Evolutionary conservation across 2,329 filamentous ascomycete genomes (phyloP).

Genomic region (Hymenoscyphus repandus): DNA sequence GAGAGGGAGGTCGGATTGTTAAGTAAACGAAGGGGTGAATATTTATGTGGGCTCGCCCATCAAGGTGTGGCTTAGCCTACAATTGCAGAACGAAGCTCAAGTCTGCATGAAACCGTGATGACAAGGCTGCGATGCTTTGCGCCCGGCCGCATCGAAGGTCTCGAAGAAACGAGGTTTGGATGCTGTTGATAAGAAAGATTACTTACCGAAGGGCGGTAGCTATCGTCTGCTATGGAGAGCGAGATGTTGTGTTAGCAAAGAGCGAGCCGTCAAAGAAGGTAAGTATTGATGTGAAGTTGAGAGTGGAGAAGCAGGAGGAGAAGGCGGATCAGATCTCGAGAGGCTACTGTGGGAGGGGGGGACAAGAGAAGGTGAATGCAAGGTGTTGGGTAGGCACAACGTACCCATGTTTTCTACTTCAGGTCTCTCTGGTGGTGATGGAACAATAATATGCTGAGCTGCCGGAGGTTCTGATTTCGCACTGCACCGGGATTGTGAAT

Average conservation of each 20-base stretch:
- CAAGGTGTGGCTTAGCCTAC: slow-evolving; percentile 15
- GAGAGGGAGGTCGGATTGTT: neutral
- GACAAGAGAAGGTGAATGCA: slow-evolving; percentile 6
- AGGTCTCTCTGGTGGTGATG: slow-evolving; percentile 8
- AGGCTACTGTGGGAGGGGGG: neutral
- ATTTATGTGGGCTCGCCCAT: slow-evolving; percentile 9
- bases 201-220: slow-evolving; percentile 12
- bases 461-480: slow-evolving; percentile 12
- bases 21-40: neutral
- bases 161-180: neutral
- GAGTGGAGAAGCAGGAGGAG: slow-evolving; percentile 4
- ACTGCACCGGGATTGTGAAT: slow-evolving; percentile 11
- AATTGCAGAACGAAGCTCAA: slow-evolving; percentile 4
- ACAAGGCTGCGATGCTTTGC: slow-evolving; percentile 7
- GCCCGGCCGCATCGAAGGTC: neutral
- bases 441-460: slow-evolving; percentile 14
- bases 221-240: slow-evolving; percentile 10
- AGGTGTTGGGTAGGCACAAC: slow-evolving; percentile 9
- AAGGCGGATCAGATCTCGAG: neutral
- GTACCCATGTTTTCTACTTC: slow-evolving; percentile 14
- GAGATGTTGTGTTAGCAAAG: slow-evolving; percentile 2
- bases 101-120: slow-evolving; percentile 3
- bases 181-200: neutral
- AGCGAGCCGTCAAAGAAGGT: neutral
- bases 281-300: neutral